Evolutionary conservation across 2,329 filamentous ascomycete genomes (phyloP).

Genomic region (Cercospora citrullina): DNA sequence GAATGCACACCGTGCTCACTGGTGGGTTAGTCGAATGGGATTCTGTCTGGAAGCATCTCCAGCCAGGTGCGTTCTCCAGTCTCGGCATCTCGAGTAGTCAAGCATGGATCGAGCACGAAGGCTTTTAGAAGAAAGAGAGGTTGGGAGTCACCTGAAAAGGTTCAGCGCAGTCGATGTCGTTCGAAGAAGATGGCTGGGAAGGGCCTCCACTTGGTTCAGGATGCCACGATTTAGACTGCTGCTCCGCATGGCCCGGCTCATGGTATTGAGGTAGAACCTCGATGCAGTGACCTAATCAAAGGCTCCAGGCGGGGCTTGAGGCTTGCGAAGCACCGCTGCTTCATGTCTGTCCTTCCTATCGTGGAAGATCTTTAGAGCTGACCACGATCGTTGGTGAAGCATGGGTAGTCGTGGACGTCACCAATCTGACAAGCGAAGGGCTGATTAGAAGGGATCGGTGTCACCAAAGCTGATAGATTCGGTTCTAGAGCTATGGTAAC

Average conservation of each 20-base stretch:
- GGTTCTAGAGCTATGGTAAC: background rate
- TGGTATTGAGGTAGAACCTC: background rate
- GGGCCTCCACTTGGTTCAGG: background rate
- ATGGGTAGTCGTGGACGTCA: conserved; percentile 7
- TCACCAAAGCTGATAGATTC: background rate
- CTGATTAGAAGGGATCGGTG: background rate
- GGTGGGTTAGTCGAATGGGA: background rate
- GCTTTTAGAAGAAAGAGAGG: background rate
- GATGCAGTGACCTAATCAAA: background rate
- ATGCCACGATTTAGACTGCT: background rate
- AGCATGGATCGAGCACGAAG: background rate
- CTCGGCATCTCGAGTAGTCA: background rate
- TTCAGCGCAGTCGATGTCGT: background rate
- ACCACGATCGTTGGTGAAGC: conserved; percentile 4
- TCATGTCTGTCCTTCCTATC: conserved; percentile 13
- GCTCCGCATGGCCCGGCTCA: background rate
- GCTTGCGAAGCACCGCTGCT: background rate
- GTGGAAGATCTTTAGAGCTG: conserved; percentile 7
- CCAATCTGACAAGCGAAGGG: background rate
- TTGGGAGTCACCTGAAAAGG: background rate
- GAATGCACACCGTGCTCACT: background rate
- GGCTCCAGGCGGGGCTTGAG: background rate
- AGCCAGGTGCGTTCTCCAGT: background rate
- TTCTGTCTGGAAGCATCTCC: background rate
- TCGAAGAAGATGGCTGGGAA: background rate